Base-by-base conservation (phyloP, 768 basidiomycete genomes). In the Lentinula boryana region DNA sequence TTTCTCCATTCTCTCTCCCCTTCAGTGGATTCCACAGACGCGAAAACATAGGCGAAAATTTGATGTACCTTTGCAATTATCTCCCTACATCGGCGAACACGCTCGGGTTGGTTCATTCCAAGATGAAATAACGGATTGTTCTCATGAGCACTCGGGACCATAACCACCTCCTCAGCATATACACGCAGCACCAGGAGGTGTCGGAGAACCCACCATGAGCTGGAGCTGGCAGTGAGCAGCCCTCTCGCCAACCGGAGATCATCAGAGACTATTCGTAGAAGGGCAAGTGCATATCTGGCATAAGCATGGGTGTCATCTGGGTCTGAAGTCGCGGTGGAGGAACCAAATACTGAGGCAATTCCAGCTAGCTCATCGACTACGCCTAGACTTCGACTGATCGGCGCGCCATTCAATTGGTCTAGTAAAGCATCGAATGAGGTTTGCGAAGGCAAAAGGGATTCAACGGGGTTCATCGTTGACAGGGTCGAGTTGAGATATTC, bases 121-220 rank as follows among this genome's bases (percentile, higher is more conserved):
- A 21, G 57, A 23, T 48, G 31, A 40, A 18, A 58, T 18, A 46
- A 49, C 23, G 44, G 32, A 46, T 40, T 48, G 5, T 16, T 41
- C 9, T 60, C 16, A 46, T 51, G 32, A 77, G 70, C 84, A 12
- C 67, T 69, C 9, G 83, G 84, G 1, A 88, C 73, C 31, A 80
- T 76, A 27, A 84, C 70, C 18, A 80, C 74, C 67, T 95, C 91
- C 35, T 81, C 75, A 1, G 86, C 85, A 61, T 87, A 87, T 5
- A 86, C 68, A 1, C 78, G 75, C 23, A 93, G 75, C 0, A 83
- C 79, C 8, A 91, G 71, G 58, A 93, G 75, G 68, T 93, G 89
- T 8, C 83, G 81, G 4, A 98, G 69, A 0, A 83, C 79, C 87
- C 88, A 89, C 87, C 88, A 89, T 0, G 84, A 65, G 56, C 89